Base-by-base conservation (phyloP, 1,139 yeast genomes). In the Magnusiomyces tetraspermus region DNA sequence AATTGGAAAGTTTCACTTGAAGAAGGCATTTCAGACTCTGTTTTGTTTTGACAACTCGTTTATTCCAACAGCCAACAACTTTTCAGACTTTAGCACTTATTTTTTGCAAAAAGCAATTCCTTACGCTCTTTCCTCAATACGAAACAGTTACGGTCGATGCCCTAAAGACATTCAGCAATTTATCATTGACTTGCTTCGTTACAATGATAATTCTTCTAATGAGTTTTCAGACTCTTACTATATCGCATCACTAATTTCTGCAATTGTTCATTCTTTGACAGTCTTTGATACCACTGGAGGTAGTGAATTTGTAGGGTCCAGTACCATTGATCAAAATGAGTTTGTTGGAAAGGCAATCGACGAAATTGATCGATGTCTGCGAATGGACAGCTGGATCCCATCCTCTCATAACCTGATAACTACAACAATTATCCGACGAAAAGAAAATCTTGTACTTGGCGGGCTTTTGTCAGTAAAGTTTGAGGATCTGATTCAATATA, bases 341-440 rank as follows among this genome's bases (percentile, higher is more conserved):
- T 77, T 76, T 60, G 63, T 76, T 6, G 61, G 65, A 10, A 75
- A 73, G 22, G 79, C 82, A 0, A 63, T 78, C 17, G 72, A 74
- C 19, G 88, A 90, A 63, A 72, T 94, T 49, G 80, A 82, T 52
- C 75, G 97, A 57, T 77, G 83, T 57, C 81, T 82, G 58, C 80
- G 90, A 58, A 74, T 94, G 69, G 97, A 92, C 62, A 83, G 80
- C 49, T 89, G 95, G 95, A 75, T 84, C 15, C 95, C 96, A 0
- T 82, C 95, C 0, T 80, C 77, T 59, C 84, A 83, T 47, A 71
- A 77, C 42, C 64, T 76, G 45, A 72, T 88, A 11, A 78, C 89
- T 0, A 74, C 71, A 23, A 74, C 79, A 10, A 82, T 85, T 53
- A 68, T 83, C 43, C 72, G 68, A 50, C 82, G 77, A 63, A 85